Percentiles rank a stretch among this genome's conserved stretches.
Evolutionary conservation across 768 basidiomycete species (phyloP).

Genomic region (Boletus insuetus): DNA sequence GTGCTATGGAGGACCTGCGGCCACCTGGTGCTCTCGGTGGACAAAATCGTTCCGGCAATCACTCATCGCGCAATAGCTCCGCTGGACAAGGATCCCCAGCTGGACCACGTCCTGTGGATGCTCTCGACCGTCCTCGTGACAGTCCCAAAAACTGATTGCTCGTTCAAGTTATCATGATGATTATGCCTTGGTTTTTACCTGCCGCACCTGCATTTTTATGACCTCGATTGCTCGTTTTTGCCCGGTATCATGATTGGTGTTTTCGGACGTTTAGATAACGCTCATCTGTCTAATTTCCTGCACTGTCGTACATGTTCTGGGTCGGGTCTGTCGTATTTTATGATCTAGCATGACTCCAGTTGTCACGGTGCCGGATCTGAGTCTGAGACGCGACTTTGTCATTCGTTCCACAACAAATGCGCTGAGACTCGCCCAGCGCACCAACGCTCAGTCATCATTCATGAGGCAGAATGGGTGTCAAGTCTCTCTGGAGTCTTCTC

Average conservation of each 20-base stretch:
- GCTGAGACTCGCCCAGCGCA: not conserved
- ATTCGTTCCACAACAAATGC: not conserved
- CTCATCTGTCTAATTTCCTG: conserved; percentile 20
- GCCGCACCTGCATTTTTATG: not conserved
- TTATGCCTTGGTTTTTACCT: conserved; percentile 5
- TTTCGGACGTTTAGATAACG: conserved; percentile 13
- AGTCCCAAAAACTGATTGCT: conserved; percentile 25
- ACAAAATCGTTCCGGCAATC: conserved; percentile 28
- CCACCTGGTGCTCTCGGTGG: conserved; percentile 28
- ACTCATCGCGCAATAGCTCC: conserved; percentile 49
- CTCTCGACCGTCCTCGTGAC: conserved; percentile 23
- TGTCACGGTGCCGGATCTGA: not conserved
- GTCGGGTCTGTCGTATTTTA: conserved; percentile 6
- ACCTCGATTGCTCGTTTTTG: conserved; percentile 13
- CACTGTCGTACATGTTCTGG: conserved; percentile 11
- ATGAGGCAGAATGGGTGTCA: conserved; percentile 77
- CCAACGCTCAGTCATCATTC: not conserved
- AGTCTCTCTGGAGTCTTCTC: conserved; percentile 91
- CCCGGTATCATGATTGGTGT: conserved; percentile 15
- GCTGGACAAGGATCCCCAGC: conserved; percentile 54
- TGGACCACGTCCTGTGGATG: conserved; percentile 32
- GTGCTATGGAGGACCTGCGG: conserved; percentile 27
- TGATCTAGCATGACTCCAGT: not conserved
- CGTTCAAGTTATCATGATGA: not conserved
- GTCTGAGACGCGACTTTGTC: conserved; percentile 9